Percentiles rank a stretch among this genome's conserved stretches.
Evolutionary conservation across 441 rosid species (phyloP).

Genomic region (Pelargonium australe): DNA sequence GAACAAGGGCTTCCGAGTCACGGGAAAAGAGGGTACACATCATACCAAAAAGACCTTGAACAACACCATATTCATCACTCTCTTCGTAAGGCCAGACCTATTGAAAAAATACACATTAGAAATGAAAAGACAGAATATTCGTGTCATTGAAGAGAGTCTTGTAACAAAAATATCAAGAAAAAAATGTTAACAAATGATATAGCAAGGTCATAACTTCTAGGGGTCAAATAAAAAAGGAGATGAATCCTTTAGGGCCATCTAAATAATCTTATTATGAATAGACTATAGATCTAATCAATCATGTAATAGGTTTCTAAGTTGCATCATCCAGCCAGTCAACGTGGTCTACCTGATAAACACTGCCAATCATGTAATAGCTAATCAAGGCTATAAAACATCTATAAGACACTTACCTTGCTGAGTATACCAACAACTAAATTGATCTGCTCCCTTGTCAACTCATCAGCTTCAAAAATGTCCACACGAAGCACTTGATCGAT

Average conservation of each 20-base stretch:
- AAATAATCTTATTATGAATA: not conserved
- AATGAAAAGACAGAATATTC: not conserved
- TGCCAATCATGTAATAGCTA: not conserved
- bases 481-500: slow-evolving; percentile 77
- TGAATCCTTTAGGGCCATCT: not conserved
- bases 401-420: slow-evolving; percentile 53
- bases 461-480: slow-evolving; percentile 63
- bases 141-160: not conserved
- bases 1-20: slow-evolving; percentile 29
- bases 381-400: slow-evolving; percentile 1
- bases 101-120: not conserved
- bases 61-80: slow-evolving; percentile 69
- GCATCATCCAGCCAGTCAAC: not conserved
- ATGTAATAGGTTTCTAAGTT: not conserved
- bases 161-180: not conserved
- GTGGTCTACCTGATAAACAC: not conserved
- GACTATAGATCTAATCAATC: not conserved
- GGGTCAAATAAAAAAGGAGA: not conserved
- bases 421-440: slow-evolving; percentile 87
- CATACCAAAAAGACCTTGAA: slow-evolving; percentile 82
- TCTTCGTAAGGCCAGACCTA: slow-evolving; percentile 98
- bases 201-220: not conserved
- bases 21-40: slow-evolving; percentile 59
- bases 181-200: not conserved
- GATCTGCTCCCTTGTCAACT: slow-evolving; percentile 74